Conservation (phyloP, 176 grass and related monocot genomes). For the Oryza glumipatula region DNA sequence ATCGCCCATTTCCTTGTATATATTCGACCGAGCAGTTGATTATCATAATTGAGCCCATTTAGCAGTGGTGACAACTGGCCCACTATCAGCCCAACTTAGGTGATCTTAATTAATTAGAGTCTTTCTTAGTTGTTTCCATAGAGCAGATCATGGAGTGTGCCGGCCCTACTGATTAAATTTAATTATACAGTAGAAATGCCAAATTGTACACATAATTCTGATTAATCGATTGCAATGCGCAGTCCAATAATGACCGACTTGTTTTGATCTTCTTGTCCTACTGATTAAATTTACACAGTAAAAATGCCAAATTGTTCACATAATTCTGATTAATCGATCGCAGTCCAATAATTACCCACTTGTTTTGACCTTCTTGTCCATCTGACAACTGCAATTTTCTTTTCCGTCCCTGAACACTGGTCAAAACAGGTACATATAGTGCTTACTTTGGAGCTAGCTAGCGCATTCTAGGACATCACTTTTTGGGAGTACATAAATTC, state of each 20-base stretch:
- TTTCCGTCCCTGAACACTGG: not conserved
- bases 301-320: not conserved
- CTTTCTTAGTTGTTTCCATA: not conserved
- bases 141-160: no score
- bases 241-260: no score
- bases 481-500: not conserved
- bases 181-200: no score
- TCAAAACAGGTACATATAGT: not conserved
- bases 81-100: not conserved
- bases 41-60: not conserved
- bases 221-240: no score
- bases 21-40: not conserved
- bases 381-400: not conserved
- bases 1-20: not conserved
- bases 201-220: no score
- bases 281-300: not conserved
- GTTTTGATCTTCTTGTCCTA: no score
- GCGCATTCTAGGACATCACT: not conserved
- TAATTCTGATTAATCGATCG: not conserved
- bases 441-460: not conserved
- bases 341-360: not conserved
- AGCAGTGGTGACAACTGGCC: not conserved
- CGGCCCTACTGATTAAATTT: no score
- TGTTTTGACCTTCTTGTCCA: not conserved
- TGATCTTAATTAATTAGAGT: not conserved